phyloP scores from a whole-genome alignment of 2,329 filamentous ascomycete genomes.

The Sodiomyces alkalinus region DNA sequence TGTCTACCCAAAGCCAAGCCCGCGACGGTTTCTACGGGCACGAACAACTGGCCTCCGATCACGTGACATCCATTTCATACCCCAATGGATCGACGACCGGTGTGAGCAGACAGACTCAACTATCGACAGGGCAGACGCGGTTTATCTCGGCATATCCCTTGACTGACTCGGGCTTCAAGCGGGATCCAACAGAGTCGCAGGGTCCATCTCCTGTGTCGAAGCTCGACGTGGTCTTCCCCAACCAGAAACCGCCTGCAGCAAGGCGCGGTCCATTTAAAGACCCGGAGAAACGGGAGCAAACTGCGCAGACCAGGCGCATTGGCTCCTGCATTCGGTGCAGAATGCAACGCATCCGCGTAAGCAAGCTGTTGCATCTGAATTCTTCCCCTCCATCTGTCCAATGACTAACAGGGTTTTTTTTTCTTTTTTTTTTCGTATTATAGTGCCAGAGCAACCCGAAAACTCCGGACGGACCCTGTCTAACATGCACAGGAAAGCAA shows the following conservation, averaged over 20 bases:
- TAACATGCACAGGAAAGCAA: slow-evolving; percentile 32
- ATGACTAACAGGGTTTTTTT: too few relatives aligned
- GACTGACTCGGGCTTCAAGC: slow-evolving; percentile 8
- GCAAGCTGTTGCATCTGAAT: too few relatives aligned
- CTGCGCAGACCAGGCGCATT: slow-evolving; percentile 40
- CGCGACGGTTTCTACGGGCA: too few relatives aligned
- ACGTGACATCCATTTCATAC: not conserved
- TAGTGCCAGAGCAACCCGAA: slow-evolving; percentile 37
- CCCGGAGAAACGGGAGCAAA: slow-evolving; percentile 32
- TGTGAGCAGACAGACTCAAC: too few relatives aligned
- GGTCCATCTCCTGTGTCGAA: not conserved
- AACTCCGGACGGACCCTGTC: slow-evolving; percentile 30
- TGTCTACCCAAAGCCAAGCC: too few relatives aligned
- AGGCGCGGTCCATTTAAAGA: slow-evolving; percentile 40
- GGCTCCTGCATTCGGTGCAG: slow-evolving; percentile 45
- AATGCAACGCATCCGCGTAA: slow-evolving; percentile 47
- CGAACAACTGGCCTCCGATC: not conserved
- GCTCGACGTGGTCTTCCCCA: slow-evolving; percentile 18
- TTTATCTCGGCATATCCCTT: too few relatives aligned
- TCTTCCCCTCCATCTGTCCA: slow-evolving; percentile 3
- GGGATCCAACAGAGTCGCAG: slow-evolving; percentile 1
- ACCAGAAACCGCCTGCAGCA: slow-evolving; percentile 20
- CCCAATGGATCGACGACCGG: too few relatives aligned
- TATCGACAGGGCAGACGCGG: too few relatives aligned
- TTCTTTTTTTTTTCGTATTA: not conserved